Evolutionary conservation across 371 early-diverging fungal genomes (phyloP), one percentile per base, ranked within the genome.

Genomic region (Apophysomyces variabilis): DNA sequence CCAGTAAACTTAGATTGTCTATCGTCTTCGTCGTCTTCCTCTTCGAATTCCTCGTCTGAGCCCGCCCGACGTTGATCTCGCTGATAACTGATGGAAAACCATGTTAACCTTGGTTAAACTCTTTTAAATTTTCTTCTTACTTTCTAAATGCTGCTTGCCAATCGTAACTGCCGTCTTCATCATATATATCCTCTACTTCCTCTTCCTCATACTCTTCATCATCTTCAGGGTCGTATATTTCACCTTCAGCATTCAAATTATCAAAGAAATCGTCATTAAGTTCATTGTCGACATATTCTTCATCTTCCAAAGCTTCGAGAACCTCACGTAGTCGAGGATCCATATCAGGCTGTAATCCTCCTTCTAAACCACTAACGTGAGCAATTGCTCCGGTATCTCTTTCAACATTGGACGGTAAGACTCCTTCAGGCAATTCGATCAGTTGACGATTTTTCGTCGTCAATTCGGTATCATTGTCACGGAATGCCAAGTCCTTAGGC

Each of bases 261-360:
- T 85, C 92, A 71, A 96, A 89, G 68, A 94, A 96, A 21, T 80
- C 81, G 59, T 93, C 94, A 41, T 89, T 92, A 12, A 90, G 61
- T 5, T 86, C 92, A 13, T 90, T 87, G 35, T 93, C 92, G 18
- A 91, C 85, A 65, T 87, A 93, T 18, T 87, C 94, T 9, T 95
- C 96, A 70, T 96, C 96, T 21, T 95, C 95, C 66, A 98, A 78
- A 4, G 96, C 97, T 67, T 95, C 93, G 57, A 98, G 69, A 0
- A 89, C 90, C 79, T 96, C 95, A 64, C 96, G 90, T 62, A 96
- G 73, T 58, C 89, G 80, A 54, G 85, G 86, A 68, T 92, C 90
- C 91, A 93, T 91, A 57, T 87, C 87, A 3, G 92, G 92, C 64
- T 91, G 91, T 57, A 89, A 70, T n/a, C 92, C 92, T 35, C 76